Percentiles rank a stretch among this genome's conserved stretches.
phyloP scores from a whole-genome alignment of 2,329 filamentous ascomycete species.

The Aspergillus cejpii region DNA sequence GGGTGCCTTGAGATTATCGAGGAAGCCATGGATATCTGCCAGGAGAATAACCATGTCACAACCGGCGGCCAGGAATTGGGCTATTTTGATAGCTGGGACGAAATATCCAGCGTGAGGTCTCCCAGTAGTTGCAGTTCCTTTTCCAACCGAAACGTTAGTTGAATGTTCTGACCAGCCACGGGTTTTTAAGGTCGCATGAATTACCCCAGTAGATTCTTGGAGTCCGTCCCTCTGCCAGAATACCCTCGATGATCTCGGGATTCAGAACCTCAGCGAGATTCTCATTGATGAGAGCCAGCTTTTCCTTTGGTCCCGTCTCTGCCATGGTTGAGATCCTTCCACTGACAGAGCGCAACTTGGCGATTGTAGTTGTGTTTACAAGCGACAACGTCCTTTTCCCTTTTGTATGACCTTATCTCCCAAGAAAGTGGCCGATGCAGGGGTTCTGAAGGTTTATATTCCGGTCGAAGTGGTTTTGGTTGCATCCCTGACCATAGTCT shows the following conservation, averaged over 20 bases:
- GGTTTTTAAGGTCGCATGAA: not conserved
- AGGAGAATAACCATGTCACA: slow-evolving; percentile 76
- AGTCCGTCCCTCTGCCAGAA: slow-evolving; percentile 25
- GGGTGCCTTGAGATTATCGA: slow-evolving; percentile 51
- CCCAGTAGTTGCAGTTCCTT: slow-evolving; percentile 69
- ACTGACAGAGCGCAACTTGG: no score
- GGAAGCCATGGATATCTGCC: slow-evolving; percentile 54
- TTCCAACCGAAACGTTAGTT: not conserved
- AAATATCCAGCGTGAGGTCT: slow-evolving; percentile 85
- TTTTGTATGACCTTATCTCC: no score
- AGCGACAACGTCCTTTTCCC: no score
- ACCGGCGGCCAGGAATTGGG: slow-evolving; percentile 75
- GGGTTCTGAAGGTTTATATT: no score
- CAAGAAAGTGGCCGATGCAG: no score
- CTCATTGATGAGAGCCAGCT: slow-evolving; percentile 63
- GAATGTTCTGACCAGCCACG: slow-evolving; percentile 1
- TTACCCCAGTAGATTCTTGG: slow-evolving; percentile 32
- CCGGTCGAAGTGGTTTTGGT: no score
- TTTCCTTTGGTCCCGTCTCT: no score
- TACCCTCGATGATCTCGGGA: slow-evolving; percentile 45
- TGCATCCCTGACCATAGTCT: no score
- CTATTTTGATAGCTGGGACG: slow-evolving; percentile 77
- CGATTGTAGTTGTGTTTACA: no score
- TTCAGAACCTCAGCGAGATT: slow-evolving; percentile 80
- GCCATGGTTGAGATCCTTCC: no score